phyloP scores from a whole-genome alignment of 129 eudicot genomes.

The Helianthus tuberosus region DNA sequence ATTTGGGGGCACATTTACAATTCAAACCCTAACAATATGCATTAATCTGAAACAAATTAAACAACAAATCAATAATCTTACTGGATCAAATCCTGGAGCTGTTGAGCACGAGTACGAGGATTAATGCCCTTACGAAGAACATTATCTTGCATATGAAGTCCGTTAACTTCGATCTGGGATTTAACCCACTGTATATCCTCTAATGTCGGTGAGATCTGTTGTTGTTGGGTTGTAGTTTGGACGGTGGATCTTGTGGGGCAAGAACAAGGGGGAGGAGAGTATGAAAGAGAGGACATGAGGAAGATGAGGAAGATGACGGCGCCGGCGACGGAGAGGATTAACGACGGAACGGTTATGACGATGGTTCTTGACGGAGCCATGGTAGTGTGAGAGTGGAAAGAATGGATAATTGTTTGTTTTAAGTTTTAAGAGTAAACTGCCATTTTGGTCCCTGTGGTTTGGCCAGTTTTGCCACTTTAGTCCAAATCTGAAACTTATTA shows the following conservation, averaged over 20 bases:
- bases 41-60: neutral
- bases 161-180: conserved; percentile 67
- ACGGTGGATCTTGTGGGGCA: conserved; percentile 39
- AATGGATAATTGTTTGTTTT: neutral
- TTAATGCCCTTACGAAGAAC: conserved; percentile 92
- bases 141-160: conserved; percentile 85
- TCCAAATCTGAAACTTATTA: too few species aligned
- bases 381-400: conserved; percentile 24
- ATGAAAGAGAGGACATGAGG: conserved; percentile 46
- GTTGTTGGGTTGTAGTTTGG: conserved; percentile 31
- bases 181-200: conserved; percentile 87
- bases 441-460: too few species aligned
- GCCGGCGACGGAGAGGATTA: conserved; percentile 59
- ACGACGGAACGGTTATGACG: conserved; percentile 68
- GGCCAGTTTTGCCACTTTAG: too few species aligned
- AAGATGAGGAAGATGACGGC: conserved; percentile 69
- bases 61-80: conserved; percentile 6
- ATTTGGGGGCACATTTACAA: neutral
- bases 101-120: conserved; percentile 91
- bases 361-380: conserved; percentile 66
- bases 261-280: conserved; percentile 52
- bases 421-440: too few species aligned
- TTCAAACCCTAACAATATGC: neutral
- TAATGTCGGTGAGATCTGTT: conserved; percentile 51
- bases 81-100: conserved; percentile 87